Percentiles rank a stretch among this genome's conserved stretches.
These are phyloP conservation scores for Rhodotorula sp. DNA, from an alignment of 1,284 basidiomycete genomes.

Conservation along the genomic window DNA sequence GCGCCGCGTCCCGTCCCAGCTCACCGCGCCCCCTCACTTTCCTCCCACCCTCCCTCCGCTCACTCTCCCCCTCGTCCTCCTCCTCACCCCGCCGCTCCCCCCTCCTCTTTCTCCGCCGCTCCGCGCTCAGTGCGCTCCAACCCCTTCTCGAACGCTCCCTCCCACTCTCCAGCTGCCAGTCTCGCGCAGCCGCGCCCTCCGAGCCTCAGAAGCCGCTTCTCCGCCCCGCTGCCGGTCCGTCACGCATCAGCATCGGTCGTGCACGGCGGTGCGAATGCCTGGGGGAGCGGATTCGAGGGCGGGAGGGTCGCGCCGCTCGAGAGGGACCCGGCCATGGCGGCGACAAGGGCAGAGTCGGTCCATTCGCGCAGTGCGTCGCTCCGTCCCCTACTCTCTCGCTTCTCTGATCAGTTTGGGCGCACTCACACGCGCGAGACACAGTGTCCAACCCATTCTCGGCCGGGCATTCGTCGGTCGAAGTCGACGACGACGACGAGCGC, in stretches of 20 bases:
- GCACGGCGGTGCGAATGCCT: background rate
- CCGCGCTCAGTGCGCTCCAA: slow-evolving; percentile 1
- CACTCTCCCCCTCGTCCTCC: background rate
- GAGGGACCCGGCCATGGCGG: background rate
- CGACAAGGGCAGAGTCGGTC: background rate
- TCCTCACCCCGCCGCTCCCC: no score
- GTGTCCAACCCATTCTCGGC: slow-evolving; percentile 1
- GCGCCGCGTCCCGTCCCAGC: no score
- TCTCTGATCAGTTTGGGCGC: fast-evolving
- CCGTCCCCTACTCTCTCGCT: background rate
- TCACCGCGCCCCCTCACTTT: background rate
- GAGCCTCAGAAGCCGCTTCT: no score
- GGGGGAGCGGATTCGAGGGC: background rate
- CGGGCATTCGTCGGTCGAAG: background rate
- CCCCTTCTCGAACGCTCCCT: background rate
- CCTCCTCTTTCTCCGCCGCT: background rate
- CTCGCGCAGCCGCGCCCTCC: no score
- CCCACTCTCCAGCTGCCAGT: no score
- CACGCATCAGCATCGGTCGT: background rate
- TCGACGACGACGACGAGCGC: background rate
- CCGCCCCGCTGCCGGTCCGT: no score
- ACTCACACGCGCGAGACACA: background rate
- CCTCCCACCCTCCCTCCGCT: background rate
- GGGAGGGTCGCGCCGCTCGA: background rate
- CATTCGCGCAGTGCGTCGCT: background rate